Evolutionary conservation across 1,284 basidiomycete species (phyloP), one percentile per base, ranked within the genome.

Genomic region (Ganoderma leucocontextum): DNA sequence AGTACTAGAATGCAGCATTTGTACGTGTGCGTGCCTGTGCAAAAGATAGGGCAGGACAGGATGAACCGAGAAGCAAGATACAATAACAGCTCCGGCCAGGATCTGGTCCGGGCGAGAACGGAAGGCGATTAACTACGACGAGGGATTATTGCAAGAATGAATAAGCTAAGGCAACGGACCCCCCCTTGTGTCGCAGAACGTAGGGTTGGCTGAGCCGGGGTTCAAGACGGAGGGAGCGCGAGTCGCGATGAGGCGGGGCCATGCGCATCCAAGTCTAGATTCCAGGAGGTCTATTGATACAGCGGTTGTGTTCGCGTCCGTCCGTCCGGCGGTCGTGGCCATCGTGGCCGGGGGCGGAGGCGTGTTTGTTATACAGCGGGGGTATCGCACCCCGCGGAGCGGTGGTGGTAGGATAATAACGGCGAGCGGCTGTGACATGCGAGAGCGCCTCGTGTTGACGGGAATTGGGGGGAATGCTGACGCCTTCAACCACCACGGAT

Each of bases 281-380:
- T 60, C 67, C 58, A 60, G 41, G 33, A 17, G 58, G 35, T n/a
- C 47, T 72, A 72, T 65, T 66, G 69, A 70, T 72, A 72, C 71
- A 72, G 67, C 58, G 22, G 36, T 60, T 66, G 55, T 47, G 41
- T 47, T 44, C 63, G 36, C 47, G 38, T 60, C 61, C 52, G 53
- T 44, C 8, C 52, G 63, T 52, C 65, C 63, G 55, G 10, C 47
- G 65, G n/a, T 47, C 55, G 60, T 62, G 47, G 47, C 53, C 29
- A 58, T 57, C 55, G 62, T 19, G 39, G 33, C 65, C 61, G 67
- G 53, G 52, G 25, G 66, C 66, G 49, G 33, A 57, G 53, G 55
- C 49, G 36, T 42, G 36, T 25, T 57, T 39, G 63, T 70, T 64
- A 64, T 72, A 72, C 71, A 72, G 65, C 63, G 65, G 66, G 47